Evolutionary conservation across 495 filamentous ascomycete genomes (phyloP).

Genomic region (Rhypophila decipiens): DNA sequence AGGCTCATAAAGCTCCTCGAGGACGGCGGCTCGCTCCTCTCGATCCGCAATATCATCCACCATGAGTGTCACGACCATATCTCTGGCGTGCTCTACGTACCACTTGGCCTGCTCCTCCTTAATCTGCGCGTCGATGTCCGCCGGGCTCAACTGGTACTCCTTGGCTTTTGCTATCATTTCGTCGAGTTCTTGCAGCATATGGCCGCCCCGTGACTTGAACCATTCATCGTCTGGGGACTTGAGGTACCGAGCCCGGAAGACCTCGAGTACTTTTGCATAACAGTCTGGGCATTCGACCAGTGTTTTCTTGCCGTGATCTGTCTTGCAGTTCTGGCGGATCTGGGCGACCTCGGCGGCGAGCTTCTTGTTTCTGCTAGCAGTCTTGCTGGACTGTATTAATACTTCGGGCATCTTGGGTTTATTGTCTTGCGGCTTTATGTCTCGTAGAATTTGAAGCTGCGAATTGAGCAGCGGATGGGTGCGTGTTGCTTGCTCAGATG

Average conservation of each 20-base stretch:
- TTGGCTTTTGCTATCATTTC: constrained; percentile 31
- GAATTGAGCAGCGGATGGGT: too few relatives aligned
- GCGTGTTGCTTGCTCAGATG: too few relatives aligned
- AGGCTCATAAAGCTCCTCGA: constrained; percentile 21
- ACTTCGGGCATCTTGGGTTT: constrained; percentile 12
- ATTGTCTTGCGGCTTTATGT: not conserved
- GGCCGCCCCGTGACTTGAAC: constrained; percentile 31
- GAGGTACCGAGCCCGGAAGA: constrained; percentile 29
- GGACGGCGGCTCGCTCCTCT: constrained; percentile 7
- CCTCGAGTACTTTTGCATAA: constrained; percentile 30
- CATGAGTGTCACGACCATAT: constrained; percentile 24
- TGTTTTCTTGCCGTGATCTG: constrained; percentile 14
- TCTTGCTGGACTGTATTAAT: constrained; percentile 18
- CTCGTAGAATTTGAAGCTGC: not conserved
- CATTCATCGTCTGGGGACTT: constrained; percentile 27
- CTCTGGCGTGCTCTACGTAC: constrained; percentile 33
- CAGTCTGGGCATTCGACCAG: constrained; percentile 33
- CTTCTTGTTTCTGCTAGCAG: constrained; percentile 10
- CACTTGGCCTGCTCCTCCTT: constrained; percentile 36
- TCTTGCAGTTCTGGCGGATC: constrained; percentile 16
- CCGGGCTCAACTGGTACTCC: constrained; percentile 27
- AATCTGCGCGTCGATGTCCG: constrained; percentile 34
- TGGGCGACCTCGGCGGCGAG: constrained; percentile 10
- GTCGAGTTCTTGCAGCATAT: constrained; percentile 37
- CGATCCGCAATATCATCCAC: constrained; percentile 18